Conservation (phyloP, 78 protist genomes). For the Guillardia theta region DNA sequence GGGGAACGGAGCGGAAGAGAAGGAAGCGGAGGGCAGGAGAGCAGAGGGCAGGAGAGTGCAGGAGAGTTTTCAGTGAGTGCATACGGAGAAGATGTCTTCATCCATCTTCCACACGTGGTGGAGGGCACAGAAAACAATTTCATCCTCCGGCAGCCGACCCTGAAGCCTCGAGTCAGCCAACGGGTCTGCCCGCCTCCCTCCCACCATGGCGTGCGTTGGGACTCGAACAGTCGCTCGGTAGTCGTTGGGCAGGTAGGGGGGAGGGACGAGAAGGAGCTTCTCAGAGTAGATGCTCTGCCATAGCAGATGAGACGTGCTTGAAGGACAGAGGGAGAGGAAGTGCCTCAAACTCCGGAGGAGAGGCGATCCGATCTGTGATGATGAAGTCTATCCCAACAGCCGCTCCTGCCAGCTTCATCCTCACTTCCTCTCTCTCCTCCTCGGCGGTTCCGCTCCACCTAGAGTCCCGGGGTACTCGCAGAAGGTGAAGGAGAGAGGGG, state of each 20-base stretch:
- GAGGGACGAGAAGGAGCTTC: background rate
- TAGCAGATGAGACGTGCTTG: background rate
- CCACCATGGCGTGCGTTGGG: background rate
- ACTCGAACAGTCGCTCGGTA: background rate
- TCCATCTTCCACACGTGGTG: constrained; percentile 45
- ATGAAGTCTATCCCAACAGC: constrained; percentile 4
- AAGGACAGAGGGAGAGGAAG: background rate
- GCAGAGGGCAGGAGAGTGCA: background rate
- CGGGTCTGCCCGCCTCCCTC: no score
- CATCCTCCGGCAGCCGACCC: background rate
- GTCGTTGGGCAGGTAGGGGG: constrained; percentile 36
- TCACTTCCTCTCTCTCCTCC: no score
- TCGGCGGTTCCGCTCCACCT: no score
- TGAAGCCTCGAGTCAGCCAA: no score
- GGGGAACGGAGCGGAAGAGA: background rate
- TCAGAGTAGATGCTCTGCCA: background rate
- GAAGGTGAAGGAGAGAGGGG: constrained; percentile 23
- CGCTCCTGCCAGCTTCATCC: no score
- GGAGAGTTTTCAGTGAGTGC: background rate
- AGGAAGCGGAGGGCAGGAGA: background rate
- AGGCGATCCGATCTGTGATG: background rate
- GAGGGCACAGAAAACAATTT: background rate
- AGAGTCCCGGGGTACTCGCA: constrained; percentile 33
- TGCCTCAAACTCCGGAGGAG: background rate
- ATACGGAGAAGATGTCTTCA: background rate